A percentile compares a stretch with the other conserved stretches of the same genome.
These are phyloP conservation scores for Eleusine coracana DNA, from an alignment of 176 grass and related monocot genomes.

Conservation along the genomic window DNA sequence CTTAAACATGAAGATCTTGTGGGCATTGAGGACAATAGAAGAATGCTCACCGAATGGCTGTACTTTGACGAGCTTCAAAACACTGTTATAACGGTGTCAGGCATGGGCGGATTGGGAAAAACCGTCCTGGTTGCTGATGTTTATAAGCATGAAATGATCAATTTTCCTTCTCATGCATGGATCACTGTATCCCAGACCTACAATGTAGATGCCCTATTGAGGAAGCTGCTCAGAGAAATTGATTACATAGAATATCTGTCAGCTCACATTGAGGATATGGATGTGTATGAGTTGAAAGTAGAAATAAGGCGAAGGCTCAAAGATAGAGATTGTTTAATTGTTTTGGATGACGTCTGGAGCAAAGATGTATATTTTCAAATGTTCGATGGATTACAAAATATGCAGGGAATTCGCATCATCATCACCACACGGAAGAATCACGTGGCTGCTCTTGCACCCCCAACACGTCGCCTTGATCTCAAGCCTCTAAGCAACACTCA, in stretches of 20 bases:
- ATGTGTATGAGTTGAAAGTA: slow-evolving; percentile 43
- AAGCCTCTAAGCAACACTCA: not conserved
- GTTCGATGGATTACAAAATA: slow-evolving; percentile 41
- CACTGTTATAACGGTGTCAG: slow-evolving; percentile 37
- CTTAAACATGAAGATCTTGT: slow-evolving; percentile 48
- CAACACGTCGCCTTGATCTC: slow-evolving; percentile 2
- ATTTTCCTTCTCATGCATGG: slow-evolving; percentile 42
- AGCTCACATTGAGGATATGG: slow-evolving; percentile 15
- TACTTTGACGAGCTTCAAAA: slow-evolving; percentile 29
- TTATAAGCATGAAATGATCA: slow-evolving; percentile 47
- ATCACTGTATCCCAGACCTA: slow-evolving; percentile 41
- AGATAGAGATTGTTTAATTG: slow-evolving; percentile 53
- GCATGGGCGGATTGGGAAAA: slow-evolving; percentile 56
- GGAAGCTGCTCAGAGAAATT: slow-evolving; percentile 31
- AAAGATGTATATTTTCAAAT: slow-evolving; percentile 52
- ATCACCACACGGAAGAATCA: slow-evolving; percentile 62
- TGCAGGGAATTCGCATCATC: slow-evolving; percentile 37
- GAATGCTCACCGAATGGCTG: slow-evolving; percentile 24
- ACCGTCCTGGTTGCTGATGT: slow-evolving; percentile 42
- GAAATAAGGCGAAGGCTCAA: slow-evolving; percentile 29
- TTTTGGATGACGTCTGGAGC: slow-evolving; percentile 77
- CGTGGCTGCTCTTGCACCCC: slow-evolving; percentile 41
- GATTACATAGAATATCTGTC: not conserved
- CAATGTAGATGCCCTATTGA: slow-evolving; percentile 22
- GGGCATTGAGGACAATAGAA: slow-evolving; percentile 34